Base-by-base conservation (phyloP, 2,329 filamentous ascomycete species). In the Ophiostoma sp. region DNA sequence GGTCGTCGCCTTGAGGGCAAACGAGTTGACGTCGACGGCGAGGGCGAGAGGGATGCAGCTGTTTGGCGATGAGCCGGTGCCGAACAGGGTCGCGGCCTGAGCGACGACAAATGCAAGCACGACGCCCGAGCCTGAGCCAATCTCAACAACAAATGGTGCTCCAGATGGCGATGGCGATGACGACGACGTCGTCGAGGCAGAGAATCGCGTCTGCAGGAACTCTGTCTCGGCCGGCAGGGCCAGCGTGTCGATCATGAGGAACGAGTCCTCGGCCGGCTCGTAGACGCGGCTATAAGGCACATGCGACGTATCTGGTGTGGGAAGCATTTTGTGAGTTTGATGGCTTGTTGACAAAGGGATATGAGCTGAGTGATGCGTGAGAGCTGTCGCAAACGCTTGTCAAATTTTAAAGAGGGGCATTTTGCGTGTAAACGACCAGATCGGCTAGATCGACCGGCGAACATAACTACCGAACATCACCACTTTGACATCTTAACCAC, bases 191-290 rank as follows among this genome's bases (percentile, higher is more conserved):
- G 55, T 38, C 67, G 67, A 5, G 6, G 38, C 8, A n/a, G 6
- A 69, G 76, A 97, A 96, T 60, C 85, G 85, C 5, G 78, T 69
- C 18, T 82, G 81, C 27, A 97, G 85, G 77, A 92, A 97, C 38
- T 80, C 73, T 4, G 82, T 85, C 78, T 97, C 92, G 2, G 84
- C 77, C 0, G 81, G 69, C 1, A 88, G 89, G 0, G 93, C 94
- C 62, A 99, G 84, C 0, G 93, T 96, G 79, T 99, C 94, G 42
- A 99, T 86, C 65, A 99, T 85, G 62, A 99, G 86, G 76, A 92
- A 99, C 5, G 93, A 97, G 80, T 99, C 95, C 79, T 99, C 95
- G 11, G 94, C 90, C 47, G 95, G 95, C 76, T 97, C 93, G 79
- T 99, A 99, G 73, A 98, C 89, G 68, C 89, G 87, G 77, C 91